Percentiles rank a stretch among this genome's conserved stretches.
These are phyloP conservation scores for Xylaria nigripes DNA, from an alignment of 495 filamentous ascomycete genomes.

Conservation along the genomic window DNA sequence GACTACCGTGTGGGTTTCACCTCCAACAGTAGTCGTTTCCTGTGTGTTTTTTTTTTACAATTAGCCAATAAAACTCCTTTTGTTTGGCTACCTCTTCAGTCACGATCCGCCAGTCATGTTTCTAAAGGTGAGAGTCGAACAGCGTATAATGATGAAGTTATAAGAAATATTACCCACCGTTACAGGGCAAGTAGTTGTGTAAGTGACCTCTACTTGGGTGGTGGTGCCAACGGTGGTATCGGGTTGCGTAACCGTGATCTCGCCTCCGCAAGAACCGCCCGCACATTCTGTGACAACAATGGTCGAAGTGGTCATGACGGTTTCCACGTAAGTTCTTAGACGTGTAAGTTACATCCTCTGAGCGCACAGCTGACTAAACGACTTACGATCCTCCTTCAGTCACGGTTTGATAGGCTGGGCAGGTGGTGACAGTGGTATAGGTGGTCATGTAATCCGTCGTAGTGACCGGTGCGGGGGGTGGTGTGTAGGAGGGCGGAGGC, in stretches of 20 bases:
- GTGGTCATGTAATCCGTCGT: conserved; percentile 22
- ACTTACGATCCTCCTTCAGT: conserved; percentile 26
- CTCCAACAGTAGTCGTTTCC: conserved; percentile 24
- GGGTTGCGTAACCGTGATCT: conserved; percentile 22
- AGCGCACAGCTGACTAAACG: background rate
- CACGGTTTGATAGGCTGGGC: conserved; percentile 24
- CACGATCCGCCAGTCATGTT: background rate
- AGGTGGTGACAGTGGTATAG: conserved; percentile 27
- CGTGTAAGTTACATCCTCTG: background rate
- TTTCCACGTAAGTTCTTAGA: conserved; percentile 22
- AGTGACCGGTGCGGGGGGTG: conserved; percentile 12
- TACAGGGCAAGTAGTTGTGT: conserved; percentile 34
- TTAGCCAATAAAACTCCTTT: background rate
- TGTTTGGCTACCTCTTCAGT: too few relatives aligned
- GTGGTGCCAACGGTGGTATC: conserved; percentile 26
- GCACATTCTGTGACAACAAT: conserved; percentile 26
- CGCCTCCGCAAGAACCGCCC: conserved; percentile 21
- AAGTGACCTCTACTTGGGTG: conserved; percentile 34
- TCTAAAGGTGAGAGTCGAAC: too few relatives aligned
- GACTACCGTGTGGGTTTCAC: conserved; percentile 26
- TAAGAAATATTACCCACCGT: conserved; percentile 12
- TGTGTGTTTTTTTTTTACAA: background rate
- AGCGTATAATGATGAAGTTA: background rate
- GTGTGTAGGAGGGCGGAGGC: conserved; percentile 12
- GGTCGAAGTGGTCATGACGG: conserved; percentile 27